Conservation (phyloP, 805 yeast genomes). For the Saccharomycopsis schoenii region DNA sequence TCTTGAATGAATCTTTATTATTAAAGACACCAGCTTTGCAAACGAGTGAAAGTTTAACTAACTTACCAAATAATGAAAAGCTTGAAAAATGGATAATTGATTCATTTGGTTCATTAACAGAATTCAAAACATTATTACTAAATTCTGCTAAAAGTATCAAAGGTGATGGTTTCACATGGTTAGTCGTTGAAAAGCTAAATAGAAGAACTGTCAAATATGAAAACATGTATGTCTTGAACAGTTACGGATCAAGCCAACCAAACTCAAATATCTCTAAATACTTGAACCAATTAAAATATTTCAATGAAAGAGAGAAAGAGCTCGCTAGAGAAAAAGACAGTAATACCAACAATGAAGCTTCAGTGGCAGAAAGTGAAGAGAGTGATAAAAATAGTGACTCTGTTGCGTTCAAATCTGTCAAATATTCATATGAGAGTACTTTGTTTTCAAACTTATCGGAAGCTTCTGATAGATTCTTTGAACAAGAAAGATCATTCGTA, state of each 20-base stretch:
- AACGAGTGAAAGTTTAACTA: conserved; percentile 21
- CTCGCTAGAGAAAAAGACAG: conserved; percentile 4
- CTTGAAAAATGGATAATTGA: conserved; percentile 40
- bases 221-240: conserved; percentile 58
- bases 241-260: conserved; percentile 88
- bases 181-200: conserved; percentile 46
- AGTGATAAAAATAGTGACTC: conserved; percentile 3
- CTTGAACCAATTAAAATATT: conserved; percentile 31
- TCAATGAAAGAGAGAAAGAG: conserved; percentile 11
- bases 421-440: neutral
- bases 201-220: conserved; percentile 26
- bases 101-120: conserved; percentile 68
- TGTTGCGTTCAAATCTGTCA: neutral
- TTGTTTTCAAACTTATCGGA: conserved; percentile 27
- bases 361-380: conserved; percentile 6
- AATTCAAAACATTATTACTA: conserved; percentile 61
- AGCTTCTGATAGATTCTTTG: conserved; percentile 31
- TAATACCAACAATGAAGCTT: conserved; percentile 12
- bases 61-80: conserved; percentile 27
- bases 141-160: conserved; percentile 61
- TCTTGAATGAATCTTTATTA: conserved; percentile 24
- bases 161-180: conserved; percentile 90
- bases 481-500: conserved; percentile 33
- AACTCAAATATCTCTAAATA: conserved; percentile 49
- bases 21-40: conserved; percentile 35